Evolutionary conservation across 257 asterid genomes (phyloP).

Genomic region (Ophiorrhiza pumila): DNA sequence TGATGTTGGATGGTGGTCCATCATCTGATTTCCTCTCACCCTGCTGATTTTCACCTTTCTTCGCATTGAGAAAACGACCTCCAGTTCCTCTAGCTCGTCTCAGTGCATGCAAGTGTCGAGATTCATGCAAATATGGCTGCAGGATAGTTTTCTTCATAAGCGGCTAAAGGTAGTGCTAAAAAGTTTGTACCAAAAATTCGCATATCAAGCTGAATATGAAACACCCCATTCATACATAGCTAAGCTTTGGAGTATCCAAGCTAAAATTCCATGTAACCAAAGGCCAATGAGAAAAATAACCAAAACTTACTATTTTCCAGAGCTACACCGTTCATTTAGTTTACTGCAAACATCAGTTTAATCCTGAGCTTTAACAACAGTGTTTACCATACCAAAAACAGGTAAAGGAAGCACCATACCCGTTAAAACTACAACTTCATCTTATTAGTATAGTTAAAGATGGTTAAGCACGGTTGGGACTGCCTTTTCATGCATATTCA

Average conservation of each 20-base stretch:
- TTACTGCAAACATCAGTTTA: no score
- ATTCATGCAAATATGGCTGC: slow-evolving; percentile 97
- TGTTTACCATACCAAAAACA: neutral
- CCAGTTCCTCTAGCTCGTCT: slow-evolving; percentile 84
- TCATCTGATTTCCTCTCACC: slow-evolving; percentile 45
- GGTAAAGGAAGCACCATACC: neutral
- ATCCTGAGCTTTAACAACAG: neutral
- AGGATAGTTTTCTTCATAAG: slow-evolving; percentile 17
- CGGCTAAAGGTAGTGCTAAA: neutral
- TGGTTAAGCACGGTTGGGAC: neutral
- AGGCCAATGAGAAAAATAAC: neutral
- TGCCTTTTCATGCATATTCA: neutral
- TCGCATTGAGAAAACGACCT: slow-evolving; percentile 73
- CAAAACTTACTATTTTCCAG: neutral
- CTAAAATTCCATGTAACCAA: neutral
- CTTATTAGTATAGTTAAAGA: neutral
- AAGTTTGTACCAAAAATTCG: neutral
- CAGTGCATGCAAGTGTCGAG: slow-evolving; percentile 87
- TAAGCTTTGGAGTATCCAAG: neutral
- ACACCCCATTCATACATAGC: neutral
- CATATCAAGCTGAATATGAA: neutral
- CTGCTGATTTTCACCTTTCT: slow-evolving; percentile 53
- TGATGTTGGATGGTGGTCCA: slow-evolving; percentile 34
- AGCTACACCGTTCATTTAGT: neutral
- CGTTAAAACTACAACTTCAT: neutral